These are phyloP conservation scores for Fusarium sp. DNA, from an alignment of 2,329 filamentous ascomycete species.

Conservation along the genomic window DNA sequence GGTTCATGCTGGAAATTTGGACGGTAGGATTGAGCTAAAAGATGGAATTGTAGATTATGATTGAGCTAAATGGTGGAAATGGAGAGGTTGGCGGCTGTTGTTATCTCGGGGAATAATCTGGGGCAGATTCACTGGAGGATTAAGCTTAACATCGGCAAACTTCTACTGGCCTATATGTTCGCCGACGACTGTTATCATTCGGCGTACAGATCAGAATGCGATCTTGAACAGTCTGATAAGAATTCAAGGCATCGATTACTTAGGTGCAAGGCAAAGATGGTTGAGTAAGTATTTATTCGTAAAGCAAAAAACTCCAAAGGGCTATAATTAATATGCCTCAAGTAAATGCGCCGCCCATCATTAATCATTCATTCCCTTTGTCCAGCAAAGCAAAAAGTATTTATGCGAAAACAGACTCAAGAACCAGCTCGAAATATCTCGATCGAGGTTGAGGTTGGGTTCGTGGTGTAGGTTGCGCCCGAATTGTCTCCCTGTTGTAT, in stretches of 20 bases:
- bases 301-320: background rate
- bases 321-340: background rate
- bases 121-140: background rate
- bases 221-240: fast-evolving
- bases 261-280: fast-evolving
- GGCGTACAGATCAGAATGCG: background rate
- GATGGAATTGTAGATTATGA: background rate
- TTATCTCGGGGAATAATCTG: background rate
- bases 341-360: slow-evolving; percentile 1
- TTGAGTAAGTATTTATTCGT: background rate
- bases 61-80: background rate
- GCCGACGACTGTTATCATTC: background rate
- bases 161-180: background rate
- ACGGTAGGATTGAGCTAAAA: background rate
- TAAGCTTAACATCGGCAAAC: slow-evolving; percentile 1
- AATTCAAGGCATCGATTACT: fast-evolving
- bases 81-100: background rate
- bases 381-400: background rate
- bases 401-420: slow-evolving; percentile 37
- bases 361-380: background rate
- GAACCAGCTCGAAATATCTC: slow-evolving; percentile 25
- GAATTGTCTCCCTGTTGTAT: slow-evolving; percentile 11
- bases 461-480: background rate
- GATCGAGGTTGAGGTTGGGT: slow-evolving; percentile 12
- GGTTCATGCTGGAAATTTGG: background rate